Evolutionary conservation across 345 rosid species (phyloP), one percentile per base, ranked within the genome.

Genomic region (Theobroma cacao): DNA sequence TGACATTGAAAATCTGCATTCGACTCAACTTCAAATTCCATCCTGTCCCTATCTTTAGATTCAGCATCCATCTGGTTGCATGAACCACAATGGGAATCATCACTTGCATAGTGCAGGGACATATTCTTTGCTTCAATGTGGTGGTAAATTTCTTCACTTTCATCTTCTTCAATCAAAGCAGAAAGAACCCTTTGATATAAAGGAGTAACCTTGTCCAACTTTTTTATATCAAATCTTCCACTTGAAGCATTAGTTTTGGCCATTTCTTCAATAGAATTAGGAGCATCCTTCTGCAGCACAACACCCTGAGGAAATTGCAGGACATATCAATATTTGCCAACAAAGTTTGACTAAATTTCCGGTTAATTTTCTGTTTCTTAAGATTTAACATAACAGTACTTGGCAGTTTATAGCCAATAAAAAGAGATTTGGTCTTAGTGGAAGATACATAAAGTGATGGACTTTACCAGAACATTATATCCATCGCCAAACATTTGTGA

Each of bases 21-120:
- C 59, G 99, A 97, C 86, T 97, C 98, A 67, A 85, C 97, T 85
- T 94, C 99, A 83, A 92, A 91, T 87, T 96, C 99, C 89, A 91
- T 83, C 81, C 91, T 90, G 83, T 94, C 99, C 85, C 90, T 89
- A 77, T 94, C 93, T 86, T 84, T 94, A 79, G 88, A 82, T 79
- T 94, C 99, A 38, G 88, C 81, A 81, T 96, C 99, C 67, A 90
- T 89, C 80, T 85, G 91, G 82, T 91, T 94, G 76, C 98, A 96
- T 31, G 98, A 92, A 86, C 97, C 98, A 80, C 95, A 92, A 80
- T 94, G 97, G 82, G 99, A 96, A 85, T 92, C 98, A 87, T 96
- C 99, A 77, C 99, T 94, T 28, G 89, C 91, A 64, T 92, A 89
- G 82, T 96, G 98, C 74, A 90, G 89, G 66, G 95, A 84, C 84